Conservation (phyloP, 2,329 filamentous ascomycete species). For the Claviceps sp. region DNA sequence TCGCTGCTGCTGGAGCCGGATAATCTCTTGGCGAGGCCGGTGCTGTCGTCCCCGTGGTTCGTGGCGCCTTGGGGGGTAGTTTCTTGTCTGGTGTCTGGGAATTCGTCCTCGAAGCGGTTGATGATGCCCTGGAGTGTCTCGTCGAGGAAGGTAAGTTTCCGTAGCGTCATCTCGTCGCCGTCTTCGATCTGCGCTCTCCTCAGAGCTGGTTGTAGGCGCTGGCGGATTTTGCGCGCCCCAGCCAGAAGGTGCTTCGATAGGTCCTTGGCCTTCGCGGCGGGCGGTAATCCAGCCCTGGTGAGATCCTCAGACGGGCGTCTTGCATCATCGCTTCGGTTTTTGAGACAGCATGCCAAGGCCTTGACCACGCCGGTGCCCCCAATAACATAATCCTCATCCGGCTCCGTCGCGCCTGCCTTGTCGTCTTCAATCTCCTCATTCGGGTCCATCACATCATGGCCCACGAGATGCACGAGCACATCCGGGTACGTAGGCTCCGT, state of each 20-base stretch:
- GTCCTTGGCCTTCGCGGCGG: conserved; percentile 58
- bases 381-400: conserved; percentile 90
- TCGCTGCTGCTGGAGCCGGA: conserved; percentile 5
- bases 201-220: conserved; percentile 70
- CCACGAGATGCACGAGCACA: conserved; percentile 76
- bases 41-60: not conserved
- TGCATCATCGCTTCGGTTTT: conserved; percentile 57
- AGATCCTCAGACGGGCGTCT: conserved; percentile 39
- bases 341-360: conserved; percentile 78
- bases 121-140: conserved; percentile 84
- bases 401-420: conserved; percentile 40
- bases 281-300: conserved; percentile 28
- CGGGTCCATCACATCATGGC: conserved; percentile 40
- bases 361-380: conserved; percentile 92
- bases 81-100: conserved; percentile 62
- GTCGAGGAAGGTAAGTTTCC: conserved; percentile 78
- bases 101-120: conserved; percentile 89
- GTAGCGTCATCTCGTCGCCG: conserved; percentile 62
- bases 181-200: conserved; percentile 55
- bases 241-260: conserved; percentile 85
- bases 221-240: conserved; percentile 78
- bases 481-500: conserved; percentile 46
- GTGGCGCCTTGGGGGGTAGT: not conserved
- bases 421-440: not conserved
- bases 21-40: not conserved